Evolutionary conservation across 73 alveolate species (phyloP), one percentile per base, ranked within the genome.

Genomic region (Halteria grandinella): DNA sequence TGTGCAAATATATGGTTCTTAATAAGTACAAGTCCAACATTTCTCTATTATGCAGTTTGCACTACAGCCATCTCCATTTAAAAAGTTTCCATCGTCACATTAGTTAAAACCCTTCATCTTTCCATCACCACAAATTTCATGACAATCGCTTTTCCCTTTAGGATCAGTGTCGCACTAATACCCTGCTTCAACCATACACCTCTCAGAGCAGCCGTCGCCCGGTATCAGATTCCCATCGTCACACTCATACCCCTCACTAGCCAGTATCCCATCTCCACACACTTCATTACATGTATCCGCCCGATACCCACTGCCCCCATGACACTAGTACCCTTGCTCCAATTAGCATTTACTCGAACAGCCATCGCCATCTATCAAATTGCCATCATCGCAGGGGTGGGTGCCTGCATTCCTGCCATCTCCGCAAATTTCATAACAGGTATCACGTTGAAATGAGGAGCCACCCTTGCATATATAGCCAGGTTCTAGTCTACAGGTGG

Each of bases 351-450:
- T 1, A 47, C 50, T 47, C 39, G 54, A 36, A 40, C 92, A 83
- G 8, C 92, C 92, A 75, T 83, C 92, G 0, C 77, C 69, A 75
- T 60, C 63, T 24, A 69, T 24, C 12, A 59, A 25, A 34, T 83
- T 83, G 0, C 93, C 93, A 64, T 77, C 89, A 78, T 85, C 93
- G 36, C 93, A 85, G 21, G 51, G 75, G 21, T 75, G 86, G 4
- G 70, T 59, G 5, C 81, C 85, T 25, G 36, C 54, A 29, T 66
- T 63, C 0, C 50, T 25, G 32, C 85, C 79, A 66, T 85, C 85
- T 39, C 93, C 93, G 66, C 93, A 85, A 10, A 69, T 40, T 27
- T 75, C 83, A 0, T 31, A 47, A 41, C 92, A 83, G 0, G 79
- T 60, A 60, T 83, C 92, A 29, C 76, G 59, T 11, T 44, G 28